Evolutionary conservation across 2,329 filamentous ascomycete species (phyloP).

Genomic region (Pseudogymnoascus sp.): DNA sequence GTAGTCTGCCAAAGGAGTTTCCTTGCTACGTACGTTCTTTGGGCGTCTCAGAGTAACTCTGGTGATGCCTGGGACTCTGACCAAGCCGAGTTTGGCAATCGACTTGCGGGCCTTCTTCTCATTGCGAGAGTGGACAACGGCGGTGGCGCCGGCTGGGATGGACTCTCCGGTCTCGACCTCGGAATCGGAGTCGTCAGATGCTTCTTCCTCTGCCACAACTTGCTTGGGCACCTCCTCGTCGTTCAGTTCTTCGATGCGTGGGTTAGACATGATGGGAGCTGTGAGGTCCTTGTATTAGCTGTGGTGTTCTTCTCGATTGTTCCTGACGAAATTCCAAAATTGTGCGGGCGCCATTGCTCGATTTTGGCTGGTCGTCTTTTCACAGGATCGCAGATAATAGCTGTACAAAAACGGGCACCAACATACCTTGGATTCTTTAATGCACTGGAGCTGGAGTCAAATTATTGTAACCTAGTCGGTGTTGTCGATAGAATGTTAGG

Average conservation of each 20-base stretch:
- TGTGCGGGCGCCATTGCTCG: conserved; percentile 5
- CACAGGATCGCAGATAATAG: not conserved
- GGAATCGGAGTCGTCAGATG: conserved; percentile 61
- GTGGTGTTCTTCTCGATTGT: not conserved
- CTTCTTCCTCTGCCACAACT: conserved; percentile 64
- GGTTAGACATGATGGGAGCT: conserved; percentile 77
- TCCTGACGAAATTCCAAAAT: conserved; percentile 1
- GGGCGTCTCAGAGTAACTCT: conserved; percentile 95
- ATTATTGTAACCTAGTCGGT: conserved; percentile 1
- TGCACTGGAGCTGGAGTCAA: not conserved
- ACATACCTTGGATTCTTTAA: conserved; percentile 4
- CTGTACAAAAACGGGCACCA: not conserved
- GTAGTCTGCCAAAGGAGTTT: conserved; percentile 7
- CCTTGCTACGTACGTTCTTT: conserved; percentile 76
- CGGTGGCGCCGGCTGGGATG: conserved; percentile 72
- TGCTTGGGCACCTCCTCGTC: conserved; percentile 86
- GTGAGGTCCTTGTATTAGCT: conserved; percentile 20
- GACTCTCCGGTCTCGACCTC: conserved; percentile 63
- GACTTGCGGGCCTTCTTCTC: conserved; percentile 99
- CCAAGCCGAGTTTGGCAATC: conserved; percentile 95
- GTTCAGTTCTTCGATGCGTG: conserved; percentile 93
- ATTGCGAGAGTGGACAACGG: conserved; percentile 95
- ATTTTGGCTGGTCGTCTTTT: conserved; percentile 6
- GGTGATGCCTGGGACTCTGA: conserved; percentile 94
- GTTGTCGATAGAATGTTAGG: conserved; percentile 4